Evolutionary conservation across 345 rosid species (phyloP).

Genomic region (Eucalyptus cloeziana): DNA sequence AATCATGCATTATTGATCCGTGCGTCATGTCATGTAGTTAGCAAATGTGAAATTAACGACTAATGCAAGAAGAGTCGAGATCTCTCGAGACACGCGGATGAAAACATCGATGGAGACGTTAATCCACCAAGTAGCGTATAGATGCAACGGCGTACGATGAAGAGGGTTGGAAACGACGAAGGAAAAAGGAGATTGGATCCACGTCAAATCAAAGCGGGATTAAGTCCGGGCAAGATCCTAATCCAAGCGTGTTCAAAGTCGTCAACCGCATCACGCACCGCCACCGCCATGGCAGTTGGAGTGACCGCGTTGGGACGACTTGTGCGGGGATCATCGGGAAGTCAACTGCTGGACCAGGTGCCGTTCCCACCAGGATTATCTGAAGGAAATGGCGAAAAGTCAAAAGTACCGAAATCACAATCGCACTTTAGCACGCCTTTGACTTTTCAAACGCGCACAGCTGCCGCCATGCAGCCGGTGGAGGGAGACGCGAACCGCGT

Average conservation of each 20-base stretch:
- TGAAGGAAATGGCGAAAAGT: not conserved
- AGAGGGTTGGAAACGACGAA: not conserved
- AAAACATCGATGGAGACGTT: not conserved
- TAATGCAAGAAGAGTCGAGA: not conserved
- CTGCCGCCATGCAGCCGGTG: not conserved
- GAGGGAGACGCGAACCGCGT: not conserved
- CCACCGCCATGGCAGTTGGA: not conserved
- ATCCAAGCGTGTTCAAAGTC: not conserved
- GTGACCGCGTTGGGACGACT: not conserved
- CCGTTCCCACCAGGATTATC: no score
- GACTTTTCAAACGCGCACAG: not conserved
- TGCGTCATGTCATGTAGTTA: fast-evolving
- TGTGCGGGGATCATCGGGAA: no score
- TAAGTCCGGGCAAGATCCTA: not conserved
- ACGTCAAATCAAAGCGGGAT: not conserved
- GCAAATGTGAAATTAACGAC: not conserved
- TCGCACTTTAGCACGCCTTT: not conserved
- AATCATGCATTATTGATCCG: not conserved
- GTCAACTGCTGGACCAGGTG: not conserved
- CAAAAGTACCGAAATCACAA: not conserved
- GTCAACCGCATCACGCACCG: not conserved
- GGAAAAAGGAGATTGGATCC: not conserved
- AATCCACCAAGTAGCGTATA: not conserved
- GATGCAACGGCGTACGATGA: not conserved
- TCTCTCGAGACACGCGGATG: not conserved